Evolutionary conservation across 1,139 yeast genomes (phyloP).

Genomic region (Suhomyces atakaporum): DNA sequence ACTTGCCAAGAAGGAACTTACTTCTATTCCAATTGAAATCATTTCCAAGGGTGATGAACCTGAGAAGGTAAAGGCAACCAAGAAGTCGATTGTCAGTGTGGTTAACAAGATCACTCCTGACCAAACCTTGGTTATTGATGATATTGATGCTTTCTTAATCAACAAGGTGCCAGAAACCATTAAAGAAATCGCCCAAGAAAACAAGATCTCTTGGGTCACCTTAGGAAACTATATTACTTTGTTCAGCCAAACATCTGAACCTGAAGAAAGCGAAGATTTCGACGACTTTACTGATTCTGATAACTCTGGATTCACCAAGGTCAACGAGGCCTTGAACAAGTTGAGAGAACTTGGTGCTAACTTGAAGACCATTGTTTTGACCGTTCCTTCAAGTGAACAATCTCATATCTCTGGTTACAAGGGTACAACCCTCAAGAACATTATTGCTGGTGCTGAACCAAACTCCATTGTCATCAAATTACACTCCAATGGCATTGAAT

Average conservation of each 20-base stretch:
- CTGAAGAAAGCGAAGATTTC: conserved; percentile 33
- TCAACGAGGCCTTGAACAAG: conserved; percentile 51
- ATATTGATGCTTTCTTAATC: conserved; percentile 70
- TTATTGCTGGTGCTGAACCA: conserved; percentile 42
- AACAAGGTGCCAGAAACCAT: conserved; percentile 50
- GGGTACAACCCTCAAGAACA: conserved; percentile 55
- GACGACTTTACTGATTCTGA: conserved; percentile 26
- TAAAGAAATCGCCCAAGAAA: conserved; percentile 47
- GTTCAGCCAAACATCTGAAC: conserved; percentile 27
- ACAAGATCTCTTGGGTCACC: conserved; percentile 59
- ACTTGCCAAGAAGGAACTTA: conserved; percentile 21
- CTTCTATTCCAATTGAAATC: conserved; percentile 45
- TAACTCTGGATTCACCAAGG: conserved; percentile 43
- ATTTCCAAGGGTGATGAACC: conserved; percentile 35
- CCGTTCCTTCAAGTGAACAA: conserved; percentile 60
- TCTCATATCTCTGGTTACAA: conserved; percentile 58
- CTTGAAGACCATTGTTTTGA: conserved; percentile 53
- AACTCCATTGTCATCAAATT: conserved; percentile 44
- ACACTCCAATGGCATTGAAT: conserved; percentile 40
- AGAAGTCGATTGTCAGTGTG: conserved; percentile 66
- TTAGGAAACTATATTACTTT: conserved; percentile 47
- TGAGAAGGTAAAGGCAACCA: conserved; percentile 43
- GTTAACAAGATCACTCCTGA: conserved; percentile 78
- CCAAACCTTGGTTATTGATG: conserved; percentile 58
- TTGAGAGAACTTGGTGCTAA: conserved; percentile 62